phyloP scores from a whole-genome alignment of 2,329 filamentous ascomycete genomes.

The Venturia nashicola region DNA sequence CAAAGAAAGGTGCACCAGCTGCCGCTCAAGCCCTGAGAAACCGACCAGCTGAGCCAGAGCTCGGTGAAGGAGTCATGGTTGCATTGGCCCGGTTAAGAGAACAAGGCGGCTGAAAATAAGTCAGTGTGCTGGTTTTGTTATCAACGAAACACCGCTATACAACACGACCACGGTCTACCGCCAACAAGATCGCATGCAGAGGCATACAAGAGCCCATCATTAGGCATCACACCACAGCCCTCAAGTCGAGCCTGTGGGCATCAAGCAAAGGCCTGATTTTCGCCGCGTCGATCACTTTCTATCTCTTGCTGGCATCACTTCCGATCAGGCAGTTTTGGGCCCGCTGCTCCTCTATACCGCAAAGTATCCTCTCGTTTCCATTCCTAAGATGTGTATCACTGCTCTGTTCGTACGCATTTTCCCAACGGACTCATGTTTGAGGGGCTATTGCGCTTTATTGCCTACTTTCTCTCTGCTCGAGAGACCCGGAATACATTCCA shows the following conservation, averaged over 20 bases:
- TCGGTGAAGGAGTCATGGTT: conserved; percentile 46
- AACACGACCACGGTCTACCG: not conserved
- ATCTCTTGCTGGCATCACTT: not conserved
- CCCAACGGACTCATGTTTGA: no score
- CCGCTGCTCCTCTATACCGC: not conserved
- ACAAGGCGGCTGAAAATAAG: conserved; percentile 2
- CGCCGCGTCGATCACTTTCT: not conserved
- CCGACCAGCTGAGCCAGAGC: conserved; percentile 21
- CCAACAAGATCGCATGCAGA: not conserved
- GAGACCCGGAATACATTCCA: not conserved
- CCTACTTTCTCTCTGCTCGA: no score
- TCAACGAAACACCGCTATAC: not conserved
- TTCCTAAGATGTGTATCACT: no score
- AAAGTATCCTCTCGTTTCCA: no score
- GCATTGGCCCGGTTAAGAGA: conserved; percentile 43
- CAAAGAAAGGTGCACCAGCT: not conserved
- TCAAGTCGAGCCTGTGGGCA: not conserved
- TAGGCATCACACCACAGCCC: not conserved
- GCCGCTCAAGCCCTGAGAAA: not conserved
- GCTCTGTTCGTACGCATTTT: no score
- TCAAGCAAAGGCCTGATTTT: not conserved
- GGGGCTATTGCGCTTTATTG: no score
- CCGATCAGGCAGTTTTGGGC: not conserved
- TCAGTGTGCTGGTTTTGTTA: not conserved
- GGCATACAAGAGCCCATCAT: not conserved